Evolutionary conservation across 345 rosid genomes (phyloP).

Genomic region (Eucalyptus paniculata): DNA sequence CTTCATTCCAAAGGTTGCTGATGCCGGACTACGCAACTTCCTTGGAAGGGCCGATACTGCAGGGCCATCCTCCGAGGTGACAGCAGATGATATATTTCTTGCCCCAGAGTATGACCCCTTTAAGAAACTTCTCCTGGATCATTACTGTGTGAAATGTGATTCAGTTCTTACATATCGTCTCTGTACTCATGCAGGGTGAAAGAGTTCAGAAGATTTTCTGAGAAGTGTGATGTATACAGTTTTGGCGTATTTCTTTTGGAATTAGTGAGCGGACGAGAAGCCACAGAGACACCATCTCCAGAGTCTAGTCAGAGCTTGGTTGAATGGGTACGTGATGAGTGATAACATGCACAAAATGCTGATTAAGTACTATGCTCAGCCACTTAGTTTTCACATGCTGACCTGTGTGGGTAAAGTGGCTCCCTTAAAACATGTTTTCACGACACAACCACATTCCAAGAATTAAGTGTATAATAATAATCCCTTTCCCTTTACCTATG

Average conservation of each 20-base stretch:
- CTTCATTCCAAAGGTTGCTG: conserved; percentile 88
- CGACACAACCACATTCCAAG: neutral
- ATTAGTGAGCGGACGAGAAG: conserved; percentile 67
- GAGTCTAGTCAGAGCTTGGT: conserved; percentile 50
- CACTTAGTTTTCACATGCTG: neutral
- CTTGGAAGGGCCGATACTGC: conserved; percentile 59
- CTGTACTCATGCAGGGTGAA: conserved; percentile 34
- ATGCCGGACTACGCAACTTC: conserved; percentile 79
- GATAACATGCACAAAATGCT: neutral
- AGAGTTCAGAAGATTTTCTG: conserved; percentile 83
- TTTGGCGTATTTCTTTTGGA: conserved; percentile 93
- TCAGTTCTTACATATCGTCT: neutral
- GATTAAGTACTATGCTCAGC: neutral
- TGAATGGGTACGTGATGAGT: conserved; percentile 57
- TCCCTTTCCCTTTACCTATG: neutral
- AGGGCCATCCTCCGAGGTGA: conserved; percentile 64
- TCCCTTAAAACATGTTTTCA: neutral
- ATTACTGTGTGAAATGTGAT: neutral
- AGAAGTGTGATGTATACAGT: conserved; percentile 81
- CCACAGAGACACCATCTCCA: conserved; percentile 37
- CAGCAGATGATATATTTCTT: conserved; percentile 73
- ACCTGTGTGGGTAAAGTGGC: neutral
- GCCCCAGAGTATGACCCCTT: conserved; percentile 59
- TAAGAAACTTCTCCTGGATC: neutral
- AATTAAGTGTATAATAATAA: neutral